Percentiles rank a stretch among this genome's conserved stretches.
Conservation (phyloP, 2,329 filamentous ascomycete genomes). For the Fusarium sp. region DNA sequence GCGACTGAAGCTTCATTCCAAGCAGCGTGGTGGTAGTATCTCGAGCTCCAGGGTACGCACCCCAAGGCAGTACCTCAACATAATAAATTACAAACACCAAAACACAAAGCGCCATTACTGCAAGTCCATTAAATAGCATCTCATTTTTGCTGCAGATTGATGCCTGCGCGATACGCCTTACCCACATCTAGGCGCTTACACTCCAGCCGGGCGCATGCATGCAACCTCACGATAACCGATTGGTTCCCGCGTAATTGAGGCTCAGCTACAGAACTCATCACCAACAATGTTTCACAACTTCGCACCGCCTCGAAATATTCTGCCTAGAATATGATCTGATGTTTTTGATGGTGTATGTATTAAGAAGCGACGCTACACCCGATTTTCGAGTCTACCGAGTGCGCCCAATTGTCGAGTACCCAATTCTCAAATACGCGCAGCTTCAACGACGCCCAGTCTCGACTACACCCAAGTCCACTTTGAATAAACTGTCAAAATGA, state of each 20-base stretch:
- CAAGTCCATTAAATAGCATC: not conserved
- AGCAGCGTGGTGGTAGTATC: not conserved
- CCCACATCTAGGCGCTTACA: not conserved
- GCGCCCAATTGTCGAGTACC: no score
- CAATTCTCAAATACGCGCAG: no score
- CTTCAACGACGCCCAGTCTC: no score
- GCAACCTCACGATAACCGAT: not conserved
- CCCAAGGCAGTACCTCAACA: not conserved
- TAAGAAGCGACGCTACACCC: not conserved
- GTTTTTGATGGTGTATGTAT: accelerated
- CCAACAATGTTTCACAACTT: not conserved
- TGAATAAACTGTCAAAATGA: not conserved
- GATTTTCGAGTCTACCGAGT: no score
- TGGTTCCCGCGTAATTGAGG: not conserved
- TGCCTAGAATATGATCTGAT: not conserved
- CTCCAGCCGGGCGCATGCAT: not conserved
- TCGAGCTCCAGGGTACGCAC: not conserved
- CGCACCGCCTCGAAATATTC: not conserved
- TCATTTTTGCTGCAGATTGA: not conserved
- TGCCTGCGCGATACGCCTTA: not conserved
- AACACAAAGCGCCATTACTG: not conserved
- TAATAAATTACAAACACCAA: not conserved
- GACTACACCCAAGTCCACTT: no score
- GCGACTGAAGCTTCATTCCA: not conserved
- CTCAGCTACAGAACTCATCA: not conserved